Evolutionary conservation across 1,284 basidiomycete genomes (phyloP).

Genomic region (Boletus hoseneyae): DNA sequence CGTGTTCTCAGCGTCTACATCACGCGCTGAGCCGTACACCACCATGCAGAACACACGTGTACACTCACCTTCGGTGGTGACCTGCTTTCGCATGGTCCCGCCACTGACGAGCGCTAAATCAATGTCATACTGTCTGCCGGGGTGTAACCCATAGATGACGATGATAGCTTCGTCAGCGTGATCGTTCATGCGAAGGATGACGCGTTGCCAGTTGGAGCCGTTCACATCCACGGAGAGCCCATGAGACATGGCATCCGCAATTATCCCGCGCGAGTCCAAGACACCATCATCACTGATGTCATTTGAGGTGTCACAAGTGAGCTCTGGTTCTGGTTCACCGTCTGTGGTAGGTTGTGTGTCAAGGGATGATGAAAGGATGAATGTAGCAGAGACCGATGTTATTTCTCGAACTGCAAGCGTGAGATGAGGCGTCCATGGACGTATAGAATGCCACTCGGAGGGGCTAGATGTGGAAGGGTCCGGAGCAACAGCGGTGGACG

Average conservation of each 20-base stretch:
- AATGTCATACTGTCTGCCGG: slow-evolving; percentile 76
- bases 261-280: slow-evolving; percentile 39
- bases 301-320: slow-evolving; percentile 33
- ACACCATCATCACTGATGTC: slow-evolving; percentile 14
- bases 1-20: slow-evolving; percentile 27
- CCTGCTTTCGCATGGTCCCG: slow-evolving; percentile 54
- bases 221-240: slow-evolving; percentile 78
- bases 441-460: slow-evolving; percentile 61
- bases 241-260: slow-evolving; percentile 64
- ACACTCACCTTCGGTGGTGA: slow-evolving; percentile 56
- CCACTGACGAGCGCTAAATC: slow-evolving; percentile 69
- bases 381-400: slow-evolving; percentile 69
- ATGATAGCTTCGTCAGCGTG: slow-evolving; percentile 75
- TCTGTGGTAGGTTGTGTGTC: slow-evolving; percentile 19
- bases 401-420: slow-evolving; percentile 70
- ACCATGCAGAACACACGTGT: slow-evolving; percentile 16
- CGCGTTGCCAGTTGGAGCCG: slow-evolving; percentile 67
- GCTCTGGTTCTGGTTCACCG: slow-evolving; percentile 20
- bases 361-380: slow-evolving; percentile 62
- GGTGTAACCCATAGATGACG: slow-evolving; percentile 76
- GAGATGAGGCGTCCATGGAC: slow-evolving; percentile 71
- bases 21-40: slow-evolving; percentile 8
- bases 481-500: not conserved
- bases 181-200: slow-evolving; percentile 73
- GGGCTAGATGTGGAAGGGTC: slow-evolving; percentile 18